Evolutionary conservation across 1,139 yeast genomes (phyloP).

Genomic region (Hemisphaericaspora subhashii): DNA sequence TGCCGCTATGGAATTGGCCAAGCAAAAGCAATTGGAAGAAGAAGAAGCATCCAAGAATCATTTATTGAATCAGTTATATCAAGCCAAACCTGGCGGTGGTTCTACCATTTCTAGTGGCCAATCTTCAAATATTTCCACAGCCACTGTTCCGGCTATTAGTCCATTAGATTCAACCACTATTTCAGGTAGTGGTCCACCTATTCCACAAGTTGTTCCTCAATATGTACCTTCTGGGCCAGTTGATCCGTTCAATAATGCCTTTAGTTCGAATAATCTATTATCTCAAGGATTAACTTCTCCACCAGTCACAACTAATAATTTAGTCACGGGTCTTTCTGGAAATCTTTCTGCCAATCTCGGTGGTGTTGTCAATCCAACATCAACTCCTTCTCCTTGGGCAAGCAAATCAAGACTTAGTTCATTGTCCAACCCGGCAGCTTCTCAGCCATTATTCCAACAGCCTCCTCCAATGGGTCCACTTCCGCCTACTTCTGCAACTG

Average conservation of each 20-base stretch:
- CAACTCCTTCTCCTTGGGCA: conserved; percentile 14
- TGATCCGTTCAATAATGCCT: conserved; percentile 6
- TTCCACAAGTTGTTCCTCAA: conserved; percentile 10
- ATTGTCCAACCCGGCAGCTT: conserved; percentile 7
- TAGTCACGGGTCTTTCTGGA: not conserved
- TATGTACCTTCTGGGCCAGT: conserved; percentile 4
- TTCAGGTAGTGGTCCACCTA: conserved; percentile 1
- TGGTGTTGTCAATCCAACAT: too few relatives aligned
- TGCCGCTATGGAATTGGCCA: not conserved
- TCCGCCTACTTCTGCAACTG: conserved; percentile 3
- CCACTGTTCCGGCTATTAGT: conserved; percentile 8
- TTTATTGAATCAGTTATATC: conserved; percentile 36
- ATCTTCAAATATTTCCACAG: conserved; percentile 14
- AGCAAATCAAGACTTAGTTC: conserved; percentile 16
- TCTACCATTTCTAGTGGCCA: conserved; percentile 25
- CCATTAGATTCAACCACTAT: conserved; percentile 6
- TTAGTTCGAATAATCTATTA: conserved; percentile 9
- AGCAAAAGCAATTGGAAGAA: conserved; percentile 23
- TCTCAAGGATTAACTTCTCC: conserved; percentile 10
- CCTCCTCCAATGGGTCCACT: not conserved
- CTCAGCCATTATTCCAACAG: conserved; percentile 4
- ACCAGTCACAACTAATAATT: not conserved
- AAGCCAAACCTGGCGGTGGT: conserved; percentile 32
- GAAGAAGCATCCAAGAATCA: conserved; percentile 28
- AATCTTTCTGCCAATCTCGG: too few relatives aligned